Conservation (phyloP, 192 early-diverging fungal species). For the Phycomyces nitens region DNA sequence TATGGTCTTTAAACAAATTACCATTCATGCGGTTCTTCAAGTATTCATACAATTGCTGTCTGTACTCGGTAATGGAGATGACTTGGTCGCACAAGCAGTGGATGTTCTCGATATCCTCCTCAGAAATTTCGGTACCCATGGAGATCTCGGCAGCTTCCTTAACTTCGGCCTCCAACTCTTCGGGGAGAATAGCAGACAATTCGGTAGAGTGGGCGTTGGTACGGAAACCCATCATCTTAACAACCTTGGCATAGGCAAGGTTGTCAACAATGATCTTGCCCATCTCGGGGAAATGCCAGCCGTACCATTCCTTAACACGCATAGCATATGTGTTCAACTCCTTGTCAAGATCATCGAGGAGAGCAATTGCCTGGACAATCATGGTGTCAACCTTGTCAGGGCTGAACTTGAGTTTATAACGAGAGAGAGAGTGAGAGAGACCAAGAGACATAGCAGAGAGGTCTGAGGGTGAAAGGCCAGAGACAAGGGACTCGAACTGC, state of each 20-base stretch:
- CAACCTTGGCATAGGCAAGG: conserved; percentile 85
- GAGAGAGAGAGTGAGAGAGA: conserved; percentile 97
- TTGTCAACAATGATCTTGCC: conserved; percentile 94
- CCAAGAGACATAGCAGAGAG: conserved; percentile 95
- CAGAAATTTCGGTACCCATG: conserved; percentile 97
- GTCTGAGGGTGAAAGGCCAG: conserved; percentile 82
- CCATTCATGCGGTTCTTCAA: conserved; percentile 92
- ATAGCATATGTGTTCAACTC: conserved; percentile 96
- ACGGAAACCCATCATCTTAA: conserved; percentile 91
- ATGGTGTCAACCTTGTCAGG: conserved; percentile 99
- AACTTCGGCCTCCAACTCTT: conserved; percentile 87
- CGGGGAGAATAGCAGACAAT: conserved; percentile 80
- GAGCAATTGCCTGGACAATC: conserved; percentile 97
- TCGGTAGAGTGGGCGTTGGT: conserved; percentile 76
- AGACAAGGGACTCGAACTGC: conserved; percentile 88
- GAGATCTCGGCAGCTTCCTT: conserved; percentile 98
- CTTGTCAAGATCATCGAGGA: conserved; percentile 99
- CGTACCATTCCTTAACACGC: conserved; percentile 99
- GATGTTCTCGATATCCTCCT: conserved; percentile 97
- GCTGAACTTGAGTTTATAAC: conserved; percentile 99
- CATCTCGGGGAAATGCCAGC: conserved; percentile 99
- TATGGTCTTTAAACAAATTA: no score
- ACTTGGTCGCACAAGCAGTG: conserved; percentile 92
- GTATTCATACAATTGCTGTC: conserved; percentile 93
- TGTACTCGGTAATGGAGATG: conserved; percentile 92